Evolutionary conservation across 768 basidiomycete genomes (phyloP).

Genomic region (Mycena indigotica): DNA sequence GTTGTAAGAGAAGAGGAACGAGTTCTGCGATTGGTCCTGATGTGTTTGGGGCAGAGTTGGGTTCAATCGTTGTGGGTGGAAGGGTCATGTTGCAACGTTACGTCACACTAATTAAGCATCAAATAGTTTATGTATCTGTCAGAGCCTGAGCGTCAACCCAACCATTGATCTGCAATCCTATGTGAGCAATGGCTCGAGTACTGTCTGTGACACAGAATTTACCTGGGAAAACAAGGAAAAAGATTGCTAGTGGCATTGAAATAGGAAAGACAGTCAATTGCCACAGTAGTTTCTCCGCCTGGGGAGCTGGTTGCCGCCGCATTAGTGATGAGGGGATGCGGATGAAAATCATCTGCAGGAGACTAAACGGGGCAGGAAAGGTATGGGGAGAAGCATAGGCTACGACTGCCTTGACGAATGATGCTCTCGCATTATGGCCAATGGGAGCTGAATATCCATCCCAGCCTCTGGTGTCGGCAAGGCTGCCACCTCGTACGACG

Average conservation of each 20-base stretch:
- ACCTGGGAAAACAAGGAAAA: not conserved
- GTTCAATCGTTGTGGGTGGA: too few species aligned
- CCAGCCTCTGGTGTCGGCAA: slow-evolving; percentile 36
- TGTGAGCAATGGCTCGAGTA: too few species aligned
- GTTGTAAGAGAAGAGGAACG: slow-evolving; percentile 59
- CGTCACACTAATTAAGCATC: too few species aligned
- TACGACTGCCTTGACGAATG: slow-evolving; percentile 39
- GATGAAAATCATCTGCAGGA: slow-evolving; percentile 37
- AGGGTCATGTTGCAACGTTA: too few species aligned
- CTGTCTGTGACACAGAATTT: not conserved
- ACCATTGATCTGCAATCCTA: too few species aligned
- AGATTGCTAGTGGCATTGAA: slow-evolving; percentile 20
- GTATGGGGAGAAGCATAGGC: slow-evolving; percentile 38
- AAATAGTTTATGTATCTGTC: too few species aligned
- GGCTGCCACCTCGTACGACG: slow-evolving; percentile 28
- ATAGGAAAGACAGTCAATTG: slow-evolving; percentile 43
- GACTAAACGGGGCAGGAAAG: slow-evolving; percentile 57
- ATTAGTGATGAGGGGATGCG: slow-evolving; percentile 19
- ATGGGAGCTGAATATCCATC: slow-evolving; percentile 48
- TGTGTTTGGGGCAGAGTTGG: too few species aligned
- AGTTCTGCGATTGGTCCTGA: too few species aligned
- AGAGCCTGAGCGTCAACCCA: too few species aligned
- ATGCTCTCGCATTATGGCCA: slow-evolving; percentile 47
- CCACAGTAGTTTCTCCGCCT: slow-evolving; percentile 42
- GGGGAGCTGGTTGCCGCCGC: slow-evolving; percentile 18